Percentiles rank a stretch among this genome's conserved stretches.
phyloP scores from a whole-genome alignment of 805 yeast species.

The Candida qinlingensis region DNA sequence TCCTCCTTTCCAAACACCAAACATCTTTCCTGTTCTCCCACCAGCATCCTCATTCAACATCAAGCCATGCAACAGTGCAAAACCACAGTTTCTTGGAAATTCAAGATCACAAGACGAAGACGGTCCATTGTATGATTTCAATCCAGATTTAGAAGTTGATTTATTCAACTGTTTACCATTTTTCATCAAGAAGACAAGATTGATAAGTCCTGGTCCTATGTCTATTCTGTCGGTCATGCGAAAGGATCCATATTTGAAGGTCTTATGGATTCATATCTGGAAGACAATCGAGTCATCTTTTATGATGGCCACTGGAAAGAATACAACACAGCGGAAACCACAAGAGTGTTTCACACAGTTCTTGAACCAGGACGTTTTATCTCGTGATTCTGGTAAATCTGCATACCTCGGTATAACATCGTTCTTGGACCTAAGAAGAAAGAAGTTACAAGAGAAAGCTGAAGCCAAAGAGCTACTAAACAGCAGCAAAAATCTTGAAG shows the following conservation, averaged over 20 bases:
- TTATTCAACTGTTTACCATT: conserved; percentile 42
- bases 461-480: conserved; percentile 2
- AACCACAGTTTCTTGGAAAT: background rate
- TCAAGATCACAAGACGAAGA: background rate
- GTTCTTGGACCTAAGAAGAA: conserved; percentile 11
- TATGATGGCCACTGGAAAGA: background rate
- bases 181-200: conserved; percentile 33
- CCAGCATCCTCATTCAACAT: conserved; percentile 4
- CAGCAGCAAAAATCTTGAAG: conserved; percentile 4
- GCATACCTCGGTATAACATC: conserved; percentile 5
- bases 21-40: background rate
- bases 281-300: conserved; percentile 8
- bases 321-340: background rate
- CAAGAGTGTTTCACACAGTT: background rate
- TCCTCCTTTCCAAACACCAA: background rate
- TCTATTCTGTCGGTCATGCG: conserved; percentile 43
- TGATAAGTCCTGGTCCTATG: conserved; percentile 47
- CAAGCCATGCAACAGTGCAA: background rate
- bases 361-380: background rate
- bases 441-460: conserved; percentile 7
- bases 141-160: conserved; percentile 34
- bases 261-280: conserved; percentile 29
- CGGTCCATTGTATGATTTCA: conserved; percentile 12
- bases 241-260: conserved; percentile 38
- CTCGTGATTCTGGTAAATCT: conserved; percentile 1